Evolutionary conservation across 805 yeast genomes (phyloP).

Genomic region (Metschnikowia corniflorae): DNA sequence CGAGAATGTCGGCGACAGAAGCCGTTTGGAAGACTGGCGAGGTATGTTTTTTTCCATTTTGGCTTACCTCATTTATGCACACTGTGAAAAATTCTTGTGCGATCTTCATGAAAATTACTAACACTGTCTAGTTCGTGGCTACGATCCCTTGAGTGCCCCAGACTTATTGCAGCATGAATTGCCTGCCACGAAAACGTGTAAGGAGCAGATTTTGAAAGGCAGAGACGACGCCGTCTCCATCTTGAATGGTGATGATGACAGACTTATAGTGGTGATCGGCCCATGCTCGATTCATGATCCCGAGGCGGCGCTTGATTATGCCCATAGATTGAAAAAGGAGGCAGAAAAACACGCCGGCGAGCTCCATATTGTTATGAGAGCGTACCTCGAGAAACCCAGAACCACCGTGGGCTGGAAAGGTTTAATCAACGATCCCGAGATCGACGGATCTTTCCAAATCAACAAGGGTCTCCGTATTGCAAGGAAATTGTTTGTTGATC

Average conservation of each 20-base stretch:
- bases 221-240: slow-evolving; percentile 76
- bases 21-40: slow-evolving; percentile 56
- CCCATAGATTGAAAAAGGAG: slow-evolving; percentile 59
- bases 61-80: too few relatives aligned
- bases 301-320: slow-evolving; percentile 85
- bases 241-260: slow-evolving; percentile 73
- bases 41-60: slow-evolving; percentile 29
- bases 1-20: slow-evolving; percentile 79
- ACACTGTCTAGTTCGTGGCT: slow-evolving; percentile 55
- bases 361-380: slow-evolving; percentile 88
- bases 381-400: slow-evolving; percentile 96
- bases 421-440: slow-evolving; percentile 92
- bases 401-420: slow-evolving; percentile 99
- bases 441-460: slow-evolving; percentile 87
- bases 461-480: slow-evolving; percentile 90
- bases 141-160: slow-evolving; percentile 93
- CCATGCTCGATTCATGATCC: slow-evolving; percentile 97
- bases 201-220: slow-evolving; percentile 67
- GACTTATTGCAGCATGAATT: slow-evolving; percentile 84
- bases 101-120: too few relatives aligned
- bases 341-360: slow-evolving; percentile 72
- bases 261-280: slow-evolving; percentile 84
- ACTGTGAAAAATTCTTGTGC: neutral
- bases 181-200: slow-evolving; percentile 55
- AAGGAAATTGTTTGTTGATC: slow-evolving; percentile 77